Evolutionary conservation across 306 rosid genomes (phyloP), one percentile per base, ranked within the genome.

Genomic region (Lathyrus sativus): DNA sequence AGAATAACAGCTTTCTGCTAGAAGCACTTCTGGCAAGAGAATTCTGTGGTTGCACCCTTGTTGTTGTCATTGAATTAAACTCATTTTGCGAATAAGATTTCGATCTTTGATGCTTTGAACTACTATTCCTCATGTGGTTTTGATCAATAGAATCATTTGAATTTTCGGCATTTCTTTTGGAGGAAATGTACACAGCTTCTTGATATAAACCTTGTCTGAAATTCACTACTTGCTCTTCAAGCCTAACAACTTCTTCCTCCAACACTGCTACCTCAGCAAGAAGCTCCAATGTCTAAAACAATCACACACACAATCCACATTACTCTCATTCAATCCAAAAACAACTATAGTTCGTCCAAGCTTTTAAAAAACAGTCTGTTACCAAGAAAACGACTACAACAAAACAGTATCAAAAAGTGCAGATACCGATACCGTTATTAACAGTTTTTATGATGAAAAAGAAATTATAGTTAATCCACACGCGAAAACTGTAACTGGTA

Each of bases 181-280:
- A 67, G 42, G 91, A 85, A 62, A 75, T 84, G 79, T 77, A 85
- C 10, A 90, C 91, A 49, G 97, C 99, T 82, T 93, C 97, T 69
- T 88, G 99, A 78, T 93, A 93, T 14, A 92, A 78, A 19, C 99
- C 99, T 88, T 86, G 89, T 49, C 99, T 80, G 65, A 93, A 90
- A 85, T 90, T 93, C 77, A 90, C 98, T 56, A 90, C 88, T 74
- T 93, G 96, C 49, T 93, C 96, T 85, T 93, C 96, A 44, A 90
- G 85, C 62, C 96, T 75, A 15, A 90, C 88, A 68, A 92, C 98
- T 72, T 88, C 98, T 72, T 93, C 96, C 70, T 93, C 98, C 67
- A 93, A 75, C 67, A 93, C 96, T 67, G 98, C 98, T 67, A 93
- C 96, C 80, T 93, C 97, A 71, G 98, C 97, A 6, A 93, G 84